Conservation (phyloP, 2,329 filamentous ascomycete genomes). For the Sporothrix brasiliensis region DNA sequence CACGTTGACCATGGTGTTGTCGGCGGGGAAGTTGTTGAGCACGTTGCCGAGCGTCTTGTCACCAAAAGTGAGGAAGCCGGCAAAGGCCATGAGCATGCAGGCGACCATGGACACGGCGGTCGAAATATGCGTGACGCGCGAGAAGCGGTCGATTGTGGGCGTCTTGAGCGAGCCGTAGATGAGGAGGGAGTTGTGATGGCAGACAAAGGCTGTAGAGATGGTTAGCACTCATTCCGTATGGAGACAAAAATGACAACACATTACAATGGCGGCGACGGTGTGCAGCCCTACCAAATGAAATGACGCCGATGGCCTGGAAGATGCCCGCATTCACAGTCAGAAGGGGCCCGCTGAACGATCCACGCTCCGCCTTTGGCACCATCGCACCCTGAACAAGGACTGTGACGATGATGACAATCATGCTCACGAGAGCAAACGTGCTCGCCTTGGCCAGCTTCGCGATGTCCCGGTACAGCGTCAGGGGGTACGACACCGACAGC, state of each 20-base stretch:
- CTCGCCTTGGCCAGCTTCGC: constrained; percentile 98
- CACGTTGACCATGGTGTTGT: constrained; percentile 92
- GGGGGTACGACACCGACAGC: constrained; percentile 81
- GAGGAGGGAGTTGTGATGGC: constrained; percentile 91
- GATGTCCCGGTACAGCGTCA: constrained; percentile 95
- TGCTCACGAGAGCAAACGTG: constrained; percentile 87
- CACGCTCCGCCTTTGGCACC: constrained; percentile 71
- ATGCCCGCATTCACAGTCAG: constrained; percentile 84
- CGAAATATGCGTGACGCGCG: constrained; percentile 89
- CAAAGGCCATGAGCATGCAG: constrained; percentile 83
- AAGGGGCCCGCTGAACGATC: constrained; percentile 68
- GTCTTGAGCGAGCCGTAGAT: constrained; percentile 96
- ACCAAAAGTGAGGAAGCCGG: constrained; percentile 91
- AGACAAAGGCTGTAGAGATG: constrained; percentile 60
- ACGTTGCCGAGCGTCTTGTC: constrained; percentile 92
- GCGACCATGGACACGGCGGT: constrained; percentile 89
- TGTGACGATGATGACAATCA: constrained; percentile 85
- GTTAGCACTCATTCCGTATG: neutral
- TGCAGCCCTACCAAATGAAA: constrained; percentile 79
- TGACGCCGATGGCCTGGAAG: constrained; percentile 95
- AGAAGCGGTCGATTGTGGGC: constrained; percentile 93
- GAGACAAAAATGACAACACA: neutral
- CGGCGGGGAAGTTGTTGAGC: constrained; percentile 91
- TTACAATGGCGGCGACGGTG: neutral
- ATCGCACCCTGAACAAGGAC: constrained; percentile 81